Conservation (phyloP, 2,329 filamentous ascomycete genomes). For the Colletotrichum sp. region DNA sequence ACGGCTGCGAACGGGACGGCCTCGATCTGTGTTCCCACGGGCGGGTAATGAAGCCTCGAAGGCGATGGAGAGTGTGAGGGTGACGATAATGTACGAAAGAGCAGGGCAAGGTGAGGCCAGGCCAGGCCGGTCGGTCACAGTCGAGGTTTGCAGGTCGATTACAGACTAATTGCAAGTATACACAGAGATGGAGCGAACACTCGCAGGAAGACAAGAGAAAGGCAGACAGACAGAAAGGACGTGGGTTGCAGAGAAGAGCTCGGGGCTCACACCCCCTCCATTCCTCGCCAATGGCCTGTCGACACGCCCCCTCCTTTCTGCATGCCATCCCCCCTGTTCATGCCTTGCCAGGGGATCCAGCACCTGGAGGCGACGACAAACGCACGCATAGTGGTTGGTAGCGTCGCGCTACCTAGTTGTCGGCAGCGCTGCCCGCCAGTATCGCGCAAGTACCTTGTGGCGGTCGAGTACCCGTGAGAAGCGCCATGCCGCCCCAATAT, state of each 20-base stretch:
- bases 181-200: background rate
- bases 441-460: constrained; percentile 16
- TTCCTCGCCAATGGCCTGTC: constrained; percentile 2
- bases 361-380: constrained; percentile 4
- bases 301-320: constrained; percentile 18
- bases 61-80: background rate
- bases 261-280: constrained; percentile 1
- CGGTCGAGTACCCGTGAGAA: constrained; percentile 21
- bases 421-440: background rate
- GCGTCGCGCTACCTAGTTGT: background rate
- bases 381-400: background rate
- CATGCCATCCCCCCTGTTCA: constrained; percentile 15
- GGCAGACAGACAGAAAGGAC: background rate
- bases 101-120: background rate
- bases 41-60: background rate
- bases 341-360: constrained; percentile 8
- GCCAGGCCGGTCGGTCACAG: background rate
- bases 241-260: background rate
- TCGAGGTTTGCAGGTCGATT: background rate
- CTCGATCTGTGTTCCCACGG: background rate
- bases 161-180: background rate
- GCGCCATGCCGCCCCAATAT: constrained; percentile 33
- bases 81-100: background rate
- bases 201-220: background rate
- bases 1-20: background rate